Conservation (phyloP, 1,139 yeast species). For the Saccharomyces hybrid region DNA sequence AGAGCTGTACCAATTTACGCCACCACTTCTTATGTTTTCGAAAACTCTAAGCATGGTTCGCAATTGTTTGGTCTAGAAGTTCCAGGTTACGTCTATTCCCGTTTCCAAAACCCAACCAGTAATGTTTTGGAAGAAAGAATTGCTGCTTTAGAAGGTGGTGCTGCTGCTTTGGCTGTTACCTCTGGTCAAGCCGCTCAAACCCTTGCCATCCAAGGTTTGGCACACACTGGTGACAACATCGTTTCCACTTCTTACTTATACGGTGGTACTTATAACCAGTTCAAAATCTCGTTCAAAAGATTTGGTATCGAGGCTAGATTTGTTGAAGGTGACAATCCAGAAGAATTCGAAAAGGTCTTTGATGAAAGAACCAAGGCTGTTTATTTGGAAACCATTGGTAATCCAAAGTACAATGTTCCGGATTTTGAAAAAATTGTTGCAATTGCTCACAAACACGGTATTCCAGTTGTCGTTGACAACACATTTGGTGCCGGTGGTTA, state of each 20-base stretch:
- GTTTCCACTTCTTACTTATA: conserved; percentile 82
- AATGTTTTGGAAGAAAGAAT: conserved; percentile 87
- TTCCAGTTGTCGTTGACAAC: conserved; percentile 92
- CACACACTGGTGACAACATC: conserved; percentile 84
- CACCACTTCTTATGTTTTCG: conserved; percentile 78
- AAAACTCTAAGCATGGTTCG: conserved; percentile 86
- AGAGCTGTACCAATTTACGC: conserved; percentile 93
- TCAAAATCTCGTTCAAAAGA: conserved; percentile 85
- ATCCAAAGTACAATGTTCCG: conserved; percentile 89
- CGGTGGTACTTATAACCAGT: conserved; percentile 95
- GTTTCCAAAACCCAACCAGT: conserved; percentile 88
- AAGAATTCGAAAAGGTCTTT: conserved; percentile 61
- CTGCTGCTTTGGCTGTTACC: conserved; percentile 81
- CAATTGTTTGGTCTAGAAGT: conserved; percentile 77
- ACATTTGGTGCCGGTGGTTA: conserved; percentile 97
- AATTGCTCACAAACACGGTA: conserved; percentile 80
- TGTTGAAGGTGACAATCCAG: conserved; percentile 69
- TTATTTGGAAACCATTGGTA: conserved; percentile 86
- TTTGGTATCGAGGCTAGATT: conserved; percentile 80
- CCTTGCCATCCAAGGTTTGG: conserved; percentile 74
- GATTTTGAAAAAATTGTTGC: conserved; percentile 73
- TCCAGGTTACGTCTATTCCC: conserved; percentile 78
- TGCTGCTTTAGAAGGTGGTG: conserved; percentile 89
- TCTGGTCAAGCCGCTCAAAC: conserved; percentile 97
- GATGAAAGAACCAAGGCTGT: conserved; percentile 86